Conservation (phyloP, 371 early-diverging fungal genomes). For the Syncephalastrum monosporum region DNA sequence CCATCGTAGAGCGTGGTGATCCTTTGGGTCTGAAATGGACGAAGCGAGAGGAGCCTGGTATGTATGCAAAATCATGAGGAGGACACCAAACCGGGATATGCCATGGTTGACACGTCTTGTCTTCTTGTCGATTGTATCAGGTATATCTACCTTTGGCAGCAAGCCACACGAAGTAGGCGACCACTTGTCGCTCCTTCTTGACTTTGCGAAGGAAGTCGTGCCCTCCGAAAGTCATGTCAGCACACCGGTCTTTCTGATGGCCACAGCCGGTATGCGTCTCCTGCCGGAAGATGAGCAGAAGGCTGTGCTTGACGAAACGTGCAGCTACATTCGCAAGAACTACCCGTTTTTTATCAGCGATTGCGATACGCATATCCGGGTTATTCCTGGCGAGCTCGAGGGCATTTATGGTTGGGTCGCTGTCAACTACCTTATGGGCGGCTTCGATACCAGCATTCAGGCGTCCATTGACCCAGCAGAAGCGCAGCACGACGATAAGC, state of each 20-base stretch:
- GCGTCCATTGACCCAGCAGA: constrained; percentile 21
- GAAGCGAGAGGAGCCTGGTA: constrained; percentile 73
- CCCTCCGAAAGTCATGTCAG: constrained; percentile 57
- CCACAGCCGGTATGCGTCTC: constrained; percentile 96
- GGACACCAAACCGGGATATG: neutral
- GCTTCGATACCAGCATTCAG: constrained; percentile 58
- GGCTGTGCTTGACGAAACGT: constrained; percentile 64
- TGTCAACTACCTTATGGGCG: constrained; percentile 89
- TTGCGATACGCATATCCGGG: constrained; percentile 74
- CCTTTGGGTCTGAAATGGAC: constrained; percentile 69
- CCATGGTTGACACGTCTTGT: no score
- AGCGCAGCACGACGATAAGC: constrained; percentile 21
- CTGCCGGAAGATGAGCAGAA: constrained; percentile 57
- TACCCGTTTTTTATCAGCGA: constrained; percentile 63
- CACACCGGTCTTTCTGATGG: constrained; percentile 89
- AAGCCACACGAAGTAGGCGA: constrained; percentile 56
- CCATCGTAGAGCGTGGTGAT: constrained; percentile 74
- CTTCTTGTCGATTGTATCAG: constrained; percentile 20
- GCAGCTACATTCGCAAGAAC: constrained; percentile 59
- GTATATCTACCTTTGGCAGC: constrained; percentile 76
- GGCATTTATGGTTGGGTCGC: constrained; percentile 96
- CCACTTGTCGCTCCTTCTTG: constrained; percentile 70
- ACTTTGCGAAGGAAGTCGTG: constrained; percentile 73
- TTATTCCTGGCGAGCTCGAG: constrained; percentile 93
- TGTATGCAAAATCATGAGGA: neutral